Evolutionary conservation across 768 basidiomycete genomes (phyloP).

Genomic region (Inosperma sp.): DNA sequence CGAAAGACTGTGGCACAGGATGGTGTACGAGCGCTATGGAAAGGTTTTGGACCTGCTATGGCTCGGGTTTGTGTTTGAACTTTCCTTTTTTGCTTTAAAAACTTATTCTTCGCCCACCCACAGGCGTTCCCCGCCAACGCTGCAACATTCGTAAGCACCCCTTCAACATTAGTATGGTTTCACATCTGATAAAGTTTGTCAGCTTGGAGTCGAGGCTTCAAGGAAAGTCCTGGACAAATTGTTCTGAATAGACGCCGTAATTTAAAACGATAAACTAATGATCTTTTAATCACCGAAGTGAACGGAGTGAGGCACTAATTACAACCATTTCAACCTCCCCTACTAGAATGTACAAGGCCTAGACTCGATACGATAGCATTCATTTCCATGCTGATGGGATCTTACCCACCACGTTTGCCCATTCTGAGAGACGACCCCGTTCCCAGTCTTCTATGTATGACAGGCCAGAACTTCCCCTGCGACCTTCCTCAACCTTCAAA

Average conservation of each 20-base stretch:
- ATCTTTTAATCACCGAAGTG: not conserved
- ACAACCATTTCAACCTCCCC: slow-evolving; percentile 6
- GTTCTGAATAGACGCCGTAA: not conserved
- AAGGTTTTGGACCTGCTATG: slow-evolving; percentile 98
- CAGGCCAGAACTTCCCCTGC: slow-evolving; percentile 56
- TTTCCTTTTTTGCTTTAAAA: not conserved
- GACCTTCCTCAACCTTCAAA: slow-evolving; percentile 63
- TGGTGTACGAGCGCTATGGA: slow-evolving; percentile 88
- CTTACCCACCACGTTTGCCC: slow-evolving; percentile 62
- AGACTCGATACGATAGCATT: slow-evolving; percentile 5
- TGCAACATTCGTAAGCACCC: slow-evolving; percentile 74
- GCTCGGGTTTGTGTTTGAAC: slow-evolving; percentile 55
- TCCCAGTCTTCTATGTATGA: slow-evolving; percentile 79
- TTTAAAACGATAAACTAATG: not conserved
- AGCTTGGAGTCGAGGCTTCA: slow-evolving; percentile 92
- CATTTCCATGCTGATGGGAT: slow-evolving; percentile 80
- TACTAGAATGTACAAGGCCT: not conserved
- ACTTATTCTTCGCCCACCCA: slow-evolving; percentile 5
- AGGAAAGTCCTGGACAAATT: slow-evolving; percentile 75
- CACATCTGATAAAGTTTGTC: slow-evolving; percentile 6
- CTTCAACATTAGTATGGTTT: slow-evolving; percentile 3
- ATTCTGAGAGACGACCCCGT: slow-evolving; percentile 59
- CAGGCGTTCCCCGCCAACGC: slow-evolving; percentile 98
- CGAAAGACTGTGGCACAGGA: slow-evolving; percentile 88
- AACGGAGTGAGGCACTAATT: slow-evolving; percentile 12